Conservation (phyloP, 306 rosid genomes). For the Dryas octopetala region DNA sequence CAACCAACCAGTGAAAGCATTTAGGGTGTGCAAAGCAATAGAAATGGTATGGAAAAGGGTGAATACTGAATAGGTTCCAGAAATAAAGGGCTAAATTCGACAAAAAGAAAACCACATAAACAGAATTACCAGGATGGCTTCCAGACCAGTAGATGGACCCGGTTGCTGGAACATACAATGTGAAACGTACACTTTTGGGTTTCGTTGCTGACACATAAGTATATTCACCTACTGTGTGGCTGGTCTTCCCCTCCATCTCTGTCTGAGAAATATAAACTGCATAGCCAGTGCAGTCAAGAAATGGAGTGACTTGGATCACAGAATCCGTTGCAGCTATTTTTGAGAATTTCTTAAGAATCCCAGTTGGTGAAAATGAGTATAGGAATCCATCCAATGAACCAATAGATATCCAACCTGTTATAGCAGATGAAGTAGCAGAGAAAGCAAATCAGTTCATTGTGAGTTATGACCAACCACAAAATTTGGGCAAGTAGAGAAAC, state of each 20-base stretch:
- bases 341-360: conserved; percentile 63
- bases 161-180: conserved; percentile 64
- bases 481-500: background rate
- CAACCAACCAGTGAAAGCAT: conserved; percentile 13
- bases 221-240: conserved; percentile 42
- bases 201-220: conserved; percentile 53
- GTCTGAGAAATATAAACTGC: conserved; percentile 66
- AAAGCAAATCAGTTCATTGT: background rate
- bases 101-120: background rate
- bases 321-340: conserved; percentile 36
- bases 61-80: background rate
- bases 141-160: conserved; percentile 76
- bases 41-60: background rate
- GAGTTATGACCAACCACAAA: background rate
- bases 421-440: background rate
- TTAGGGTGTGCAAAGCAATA: background rate
- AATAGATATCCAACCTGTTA: conserved; percentile 72
- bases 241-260: conserved; percentile 65
- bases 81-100: background rate
- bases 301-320: conserved; percentile 59
- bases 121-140: conserved; percentile 51
- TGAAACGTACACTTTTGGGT: conserved; percentile 53
- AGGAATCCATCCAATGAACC: conserved; percentile 78
- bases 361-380: conserved; percentile 71
- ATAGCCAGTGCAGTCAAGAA: conserved; percentile 81